Base-by-base conservation (phyloP, 1,284 basidiomycete species). In the Ustilago sp. region DNA sequence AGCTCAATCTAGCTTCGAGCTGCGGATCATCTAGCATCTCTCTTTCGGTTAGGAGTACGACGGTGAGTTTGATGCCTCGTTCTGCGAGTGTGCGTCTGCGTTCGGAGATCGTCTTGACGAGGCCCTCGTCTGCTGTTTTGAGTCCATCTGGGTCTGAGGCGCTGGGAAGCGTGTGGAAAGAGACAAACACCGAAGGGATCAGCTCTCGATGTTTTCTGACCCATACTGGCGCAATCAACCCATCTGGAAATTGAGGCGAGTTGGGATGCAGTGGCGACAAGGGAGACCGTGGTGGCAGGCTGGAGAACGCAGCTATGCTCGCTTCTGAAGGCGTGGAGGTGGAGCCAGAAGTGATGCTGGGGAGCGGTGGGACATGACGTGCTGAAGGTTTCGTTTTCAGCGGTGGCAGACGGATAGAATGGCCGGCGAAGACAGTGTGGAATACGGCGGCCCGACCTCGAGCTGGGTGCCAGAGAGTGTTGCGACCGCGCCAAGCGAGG, bases 181-280 rank as follows among this genome's bases (percentile, higher is more conserved):
- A 88, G 6, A 98, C 93, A 86, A 98, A 97, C 0, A 98, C 94
- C 17, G 93, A 91, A 0, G 96, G 95, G 0, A 98, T 88, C 38
- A 96, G 90, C 8, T 94, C 91, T 0, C 93, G 93, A 83, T 98
- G 95, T 87, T 98, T 99, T 53, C 95, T 90, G 17, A 98, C 91
- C 96, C 96, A 99, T 80, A 98, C 94, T 0, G 95, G 96, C 1
- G 95, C 94, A 65, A 99, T 93, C 55, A 99, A 88, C 0, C 96
- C 96, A 85, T 99, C 96, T 0, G 96, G 96, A 85, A 94, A 90
- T 15, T 97, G 88, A 0, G 96, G 95, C 0, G 94, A 95, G 1
- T 91, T 90, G 0, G 93, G 91, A 0, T 93, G 93, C 32, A 97
- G 87, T 0, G 96, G 96, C 0, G 94, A 97, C 8, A 98, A 89